A percentile compares a stretch with the other conserved stretches of the same genome.
phyloP scores from a whole-genome alignment of 2,329 filamentous ascomycete genomes.

The Talaromyces albobiverticillius region DNA sequence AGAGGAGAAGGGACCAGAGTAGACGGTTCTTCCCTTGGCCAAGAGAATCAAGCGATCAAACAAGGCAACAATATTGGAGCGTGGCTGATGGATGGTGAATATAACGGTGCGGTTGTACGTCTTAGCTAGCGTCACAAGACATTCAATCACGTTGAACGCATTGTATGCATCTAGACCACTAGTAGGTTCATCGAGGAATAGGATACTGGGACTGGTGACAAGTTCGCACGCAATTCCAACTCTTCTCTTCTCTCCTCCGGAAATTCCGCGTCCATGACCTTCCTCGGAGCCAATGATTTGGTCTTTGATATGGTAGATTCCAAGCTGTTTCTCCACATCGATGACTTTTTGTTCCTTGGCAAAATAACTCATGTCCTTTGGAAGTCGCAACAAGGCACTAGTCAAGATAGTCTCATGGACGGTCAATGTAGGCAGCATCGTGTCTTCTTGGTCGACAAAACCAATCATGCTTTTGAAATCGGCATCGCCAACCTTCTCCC shows the following conservation, averaged over 20 bases:
- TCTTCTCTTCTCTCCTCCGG: conserved; percentile 91
- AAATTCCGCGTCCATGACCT: conserved; percentile 89
- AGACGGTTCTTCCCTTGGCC: conserved; percentile 84
- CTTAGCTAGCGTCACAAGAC: conserved; percentile 89
- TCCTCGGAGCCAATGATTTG: conserved; percentile 96
- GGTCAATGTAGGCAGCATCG: conserved; percentile 90
- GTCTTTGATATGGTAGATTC: conserved; percentile 89
- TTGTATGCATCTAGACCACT: conserved; percentile 96
- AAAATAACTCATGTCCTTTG: conserved; percentile 79
- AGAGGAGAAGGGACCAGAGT: conserved; percentile 82
- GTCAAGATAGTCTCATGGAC: conserved; percentile 97
- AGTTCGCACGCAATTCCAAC: conserved; percentile 97
- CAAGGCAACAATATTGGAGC: conserved; percentile 95
- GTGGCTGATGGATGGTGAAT: conserved; percentile 96
- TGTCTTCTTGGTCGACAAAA: conserved; percentile 97
- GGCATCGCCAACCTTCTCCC: conserved; percentile 77
- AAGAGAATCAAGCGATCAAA: conserved; percentile 93
- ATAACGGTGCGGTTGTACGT: conserved; percentile 96
- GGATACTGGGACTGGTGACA: conserved; percentile 93
- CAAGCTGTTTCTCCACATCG: conserved; percentile 93
- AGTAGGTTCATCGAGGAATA: conserved; percentile 96
- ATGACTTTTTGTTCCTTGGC: conserved; percentile 89
- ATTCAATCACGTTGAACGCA: conserved; percentile 97
- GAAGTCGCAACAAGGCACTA: conserved; percentile 87
- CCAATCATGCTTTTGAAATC: conserved; percentile 92